Base-by-base conservation (phyloP, 805 yeast species). In the Pichia membranifaciens region DNA sequence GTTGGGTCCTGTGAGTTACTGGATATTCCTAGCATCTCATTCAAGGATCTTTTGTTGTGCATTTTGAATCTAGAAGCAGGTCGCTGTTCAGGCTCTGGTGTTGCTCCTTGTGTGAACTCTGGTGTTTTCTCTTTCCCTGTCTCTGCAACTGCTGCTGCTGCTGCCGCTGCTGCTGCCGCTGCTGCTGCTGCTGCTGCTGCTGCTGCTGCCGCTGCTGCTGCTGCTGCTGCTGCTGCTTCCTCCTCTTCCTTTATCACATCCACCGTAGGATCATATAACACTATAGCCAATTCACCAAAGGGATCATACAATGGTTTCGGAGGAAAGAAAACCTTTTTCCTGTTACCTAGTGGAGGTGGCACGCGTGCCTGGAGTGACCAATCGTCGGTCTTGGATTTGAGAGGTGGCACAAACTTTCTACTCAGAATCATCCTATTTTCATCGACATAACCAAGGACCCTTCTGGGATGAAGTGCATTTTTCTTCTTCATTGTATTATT, bases 291-390 rank as follows among this genome's bases (percentile, higher is more conserved):
- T 62, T 93, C 97, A 51, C 84, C 89, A 38, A 83, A 74, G 0
- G 99, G 99, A 66, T 93, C 99, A 61, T 91, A 95, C n/a, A 93
- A 71, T 1, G 99, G 95, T 49, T 89, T 70, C 4, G 98, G 96
- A n/a, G 87, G 85, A 45, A 87, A 66, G 1, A 78, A 71, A 2
- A 80, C 75, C 52, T 79, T 78, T 34, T 84, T 76, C 52, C 84
- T 78, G 49, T 89, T 88, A 0, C 99, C 99, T 50, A 91, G 70
- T 0, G 95, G 86, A 0, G 95, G 87, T 0, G 96, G 90, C 42
- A 72, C 63, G 38, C 52, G 22, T 38, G 38, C 3, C 4, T 17
- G n/a, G 12, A 50, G 21, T 4, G 57, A 54, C 42, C 61, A 59
- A 38, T 62, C 68, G 38, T 68, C 65, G 32, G 64, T 66, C 44